Evolutionary conservation across 1,139 yeast genomes (phyloP), one percentile per base, ranked within the genome.

Genomic region (Hanseniaspora sp.): DNA sequence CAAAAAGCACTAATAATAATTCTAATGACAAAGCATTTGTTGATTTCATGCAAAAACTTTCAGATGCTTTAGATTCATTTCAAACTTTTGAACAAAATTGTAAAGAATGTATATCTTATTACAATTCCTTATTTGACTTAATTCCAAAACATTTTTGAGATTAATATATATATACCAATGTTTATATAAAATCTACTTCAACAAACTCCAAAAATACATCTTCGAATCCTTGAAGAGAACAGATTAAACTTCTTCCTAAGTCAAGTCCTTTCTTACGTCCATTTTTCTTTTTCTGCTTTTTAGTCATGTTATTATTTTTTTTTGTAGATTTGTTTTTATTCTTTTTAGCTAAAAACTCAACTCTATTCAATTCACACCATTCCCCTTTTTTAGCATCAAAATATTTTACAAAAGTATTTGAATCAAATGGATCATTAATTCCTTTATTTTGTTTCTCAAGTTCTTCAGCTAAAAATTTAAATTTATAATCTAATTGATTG

Each of bases 101-200:
- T 34, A 42, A 35, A 37, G 54, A 51, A 33, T 51, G 54, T 17
- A 30, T 45, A 5, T 44, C 48, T 4, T 51, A 51, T 11, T 51
- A 51, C 45, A 44, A 44, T 9, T 51, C 54, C 1, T 28, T 51
- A 34, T 51, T 38, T 31, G 54, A 51, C n/a, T 30, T 51, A 13
- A 44, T 51, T 6, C 54, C 54, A 7, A 45, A 51, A 31, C 54
- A 51, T 28, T 51, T 51, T 44, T 44, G n/a, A 43, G 17, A 28
- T 9, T 13, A 34, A 7, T 33, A 17, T 34, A 29, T 8, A n/a
- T 38, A 31, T 31, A 40, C 34, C 34, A 18, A 7, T 17, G 2
- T 30, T 44, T 31, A 51, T 4, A 51, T 13, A 18, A 51, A 23
- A 33, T 44, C 23, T 1, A 51, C 40, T 31, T 51, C 54, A 29